Conservation (phyloP, 192 early-diverging fungal species). For the Rhizoclosmatium globosum region DNA sequence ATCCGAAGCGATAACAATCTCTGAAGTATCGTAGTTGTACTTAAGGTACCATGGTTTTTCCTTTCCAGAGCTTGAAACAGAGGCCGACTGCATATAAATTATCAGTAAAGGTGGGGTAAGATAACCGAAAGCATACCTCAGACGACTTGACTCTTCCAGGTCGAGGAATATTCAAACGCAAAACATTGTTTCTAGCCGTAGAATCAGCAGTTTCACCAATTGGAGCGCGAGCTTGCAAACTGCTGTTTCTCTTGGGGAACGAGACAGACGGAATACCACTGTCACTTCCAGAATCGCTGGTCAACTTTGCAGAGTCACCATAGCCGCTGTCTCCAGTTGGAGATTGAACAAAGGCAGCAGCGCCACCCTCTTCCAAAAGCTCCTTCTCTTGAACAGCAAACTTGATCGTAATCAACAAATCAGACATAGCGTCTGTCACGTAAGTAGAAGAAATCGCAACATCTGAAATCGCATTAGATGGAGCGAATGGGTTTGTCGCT, state of each 20-base stretch:
- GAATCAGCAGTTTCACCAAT: background rate
- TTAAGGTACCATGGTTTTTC: slow-evolving; percentile 59
- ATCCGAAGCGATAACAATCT: slow-evolving; percentile 70
- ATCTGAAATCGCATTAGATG: slow-evolving; percentile 61
- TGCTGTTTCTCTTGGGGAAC: background rate
- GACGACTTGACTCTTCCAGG: background rate
- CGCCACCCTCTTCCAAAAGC: background rate
- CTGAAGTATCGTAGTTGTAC: slow-evolving; percentile 63
- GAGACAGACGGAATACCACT: background rate
- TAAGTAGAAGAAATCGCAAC: slow-evolving; percentile 58
- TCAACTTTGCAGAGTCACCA: too few species aligned
- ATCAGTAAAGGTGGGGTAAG: background rate
- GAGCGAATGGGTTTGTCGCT: slow-evolving; percentile 61
- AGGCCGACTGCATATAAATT: background rate
- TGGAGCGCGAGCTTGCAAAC: background rate
- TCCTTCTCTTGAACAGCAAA: slow-evolving; percentile 69
- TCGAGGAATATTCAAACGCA: slow-evolving; percentile 11
- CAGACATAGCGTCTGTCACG: slow-evolving; percentile 63
- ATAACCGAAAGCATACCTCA: background rate
- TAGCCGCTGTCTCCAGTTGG: too few species aligned
- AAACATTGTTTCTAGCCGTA: background rate
- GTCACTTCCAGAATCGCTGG: background rate
- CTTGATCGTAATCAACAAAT: slow-evolving; percentile 63
- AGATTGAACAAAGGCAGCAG: too few species aligned
- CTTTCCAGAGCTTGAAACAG: background rate